Conservation (phyloP, 2,329 filamentous ascomycete species). For the Trichoderma simmonsii region DNA sequence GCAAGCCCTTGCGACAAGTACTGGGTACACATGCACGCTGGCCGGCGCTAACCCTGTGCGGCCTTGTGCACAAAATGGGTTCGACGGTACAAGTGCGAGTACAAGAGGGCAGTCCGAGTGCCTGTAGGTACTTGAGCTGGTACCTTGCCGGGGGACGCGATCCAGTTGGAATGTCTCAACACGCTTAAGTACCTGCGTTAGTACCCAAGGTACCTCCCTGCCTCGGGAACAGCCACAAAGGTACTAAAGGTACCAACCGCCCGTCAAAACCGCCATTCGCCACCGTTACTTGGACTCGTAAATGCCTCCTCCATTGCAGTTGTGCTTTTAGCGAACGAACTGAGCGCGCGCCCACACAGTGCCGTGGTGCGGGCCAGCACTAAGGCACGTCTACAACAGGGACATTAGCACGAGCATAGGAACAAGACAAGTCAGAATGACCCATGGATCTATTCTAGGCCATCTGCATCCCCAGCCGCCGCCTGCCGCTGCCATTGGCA, state of each 20-base stretch:
- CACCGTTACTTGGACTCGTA: neutral
- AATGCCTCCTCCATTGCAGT: neutral
- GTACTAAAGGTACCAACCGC: no score
- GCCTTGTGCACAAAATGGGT: neutral
- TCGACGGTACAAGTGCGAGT: neutral
- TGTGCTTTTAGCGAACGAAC: neutral
- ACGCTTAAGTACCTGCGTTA: no score
- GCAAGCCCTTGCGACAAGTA: neutral
- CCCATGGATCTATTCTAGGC: constrained; percentile 2
- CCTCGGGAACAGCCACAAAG: no score
- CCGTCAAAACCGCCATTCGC: neutral
- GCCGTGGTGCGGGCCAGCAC: neutral
- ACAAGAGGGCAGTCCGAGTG: neutral
- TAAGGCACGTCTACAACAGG: neutral
- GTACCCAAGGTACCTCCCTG: no score
- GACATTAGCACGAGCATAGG: neutral
- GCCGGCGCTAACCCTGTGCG: neutral
- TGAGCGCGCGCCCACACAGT: constrained; percentile 16
- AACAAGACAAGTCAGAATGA: neutral
- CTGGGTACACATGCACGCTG: neutral
- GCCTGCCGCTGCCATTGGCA: constrained; percentile 7
- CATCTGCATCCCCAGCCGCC: constrained; percentile 6
- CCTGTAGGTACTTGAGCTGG: no score
- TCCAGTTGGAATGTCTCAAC: no score
- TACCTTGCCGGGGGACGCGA: no score